phyloP scores from a whole-genome alignment of 1,284 basidiomycete species.

The Hymenochaete sp. region DNA sequence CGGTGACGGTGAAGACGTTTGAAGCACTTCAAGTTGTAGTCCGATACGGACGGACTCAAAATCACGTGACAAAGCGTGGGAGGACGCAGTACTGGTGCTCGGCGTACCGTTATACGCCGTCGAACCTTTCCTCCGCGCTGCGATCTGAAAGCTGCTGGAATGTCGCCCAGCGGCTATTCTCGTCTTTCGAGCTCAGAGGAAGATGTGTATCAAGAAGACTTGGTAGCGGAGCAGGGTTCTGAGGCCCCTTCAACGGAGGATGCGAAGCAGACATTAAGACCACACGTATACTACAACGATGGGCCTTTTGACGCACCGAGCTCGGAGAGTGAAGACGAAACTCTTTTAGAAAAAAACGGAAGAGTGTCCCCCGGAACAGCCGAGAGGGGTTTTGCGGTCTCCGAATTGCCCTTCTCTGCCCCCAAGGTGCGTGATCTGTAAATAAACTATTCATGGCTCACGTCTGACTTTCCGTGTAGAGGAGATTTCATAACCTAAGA shows the following conservation, averaged over 20 bases:
- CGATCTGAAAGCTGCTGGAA: too few relatives aligned
- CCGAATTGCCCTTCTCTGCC: constrained; percentile 3
- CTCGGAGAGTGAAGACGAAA: constrained; percentile 57
- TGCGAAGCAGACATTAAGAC: constrained; percentile 25
- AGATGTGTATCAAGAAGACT: too few relatives aligned
- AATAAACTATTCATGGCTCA: constrained; percentile 15
- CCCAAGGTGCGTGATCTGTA: constrained; percentile 21
- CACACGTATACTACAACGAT: constrained; percentile 56
- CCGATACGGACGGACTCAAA: too few relatives aligned
- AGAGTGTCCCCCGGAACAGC: constrained; percentile 26
- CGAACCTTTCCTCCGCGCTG: too few relatives aligned
- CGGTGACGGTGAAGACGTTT: too few relatives aligned
- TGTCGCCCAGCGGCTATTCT: constrained; percentile 4
- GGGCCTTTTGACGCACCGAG: constrained; percentile 64
- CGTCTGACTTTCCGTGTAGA: constrained; percentile 11
- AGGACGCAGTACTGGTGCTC: too few relatives aligned
- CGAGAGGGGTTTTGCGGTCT: constrained; percentile 17
- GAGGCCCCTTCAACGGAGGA: background rate
- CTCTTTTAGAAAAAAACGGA: constrained; percentile 34
- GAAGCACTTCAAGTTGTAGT: too few relatives aligned
- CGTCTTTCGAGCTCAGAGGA: constrained; percentile 2
- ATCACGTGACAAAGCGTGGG: too few relatives aligned
- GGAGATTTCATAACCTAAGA: constrained; percentile 43
- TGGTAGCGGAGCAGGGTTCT: background rate
- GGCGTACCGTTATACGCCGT: too few relatives aligned